Evolutionary conservation across 106 monocot species (phyloP).

Genomic region (Phalaenopsis aphrodite): DNA sequence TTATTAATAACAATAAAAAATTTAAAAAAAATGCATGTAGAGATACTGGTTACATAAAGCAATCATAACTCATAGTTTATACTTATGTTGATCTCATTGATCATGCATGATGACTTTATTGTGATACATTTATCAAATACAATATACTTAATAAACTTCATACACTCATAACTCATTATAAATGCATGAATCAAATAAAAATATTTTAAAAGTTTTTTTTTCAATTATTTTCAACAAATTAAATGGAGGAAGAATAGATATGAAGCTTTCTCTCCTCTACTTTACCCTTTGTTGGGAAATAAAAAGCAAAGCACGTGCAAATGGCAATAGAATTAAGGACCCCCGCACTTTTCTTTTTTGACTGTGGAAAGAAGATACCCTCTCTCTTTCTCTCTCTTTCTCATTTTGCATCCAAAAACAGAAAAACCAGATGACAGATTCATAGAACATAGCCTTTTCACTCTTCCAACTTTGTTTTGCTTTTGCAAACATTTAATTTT

Average conservation of each 20-base stretch:
- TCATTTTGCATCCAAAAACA: slow-evolving; percentile 1
- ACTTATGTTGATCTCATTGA: too few species aligned
- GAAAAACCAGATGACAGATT: slow-evolving; percentile 15
- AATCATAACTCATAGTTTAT: too few species aligned
- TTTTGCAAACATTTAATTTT: slow-evolving; percentile 14
- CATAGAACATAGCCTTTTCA: slow-evolving; percentile 20
- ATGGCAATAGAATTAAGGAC: slow-evolving; percentile 17
- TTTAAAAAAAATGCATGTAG: too few species aligned
- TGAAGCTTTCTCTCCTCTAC: slow-evolving; percentile 14
- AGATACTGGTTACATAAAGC: too few species aligned
- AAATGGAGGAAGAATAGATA: background rate
- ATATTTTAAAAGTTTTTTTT: background rate
- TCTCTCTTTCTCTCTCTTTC: slow-evolving; percentile 3
- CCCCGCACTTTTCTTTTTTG: background rate
- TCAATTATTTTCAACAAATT: background rate
- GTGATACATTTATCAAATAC: background rate
- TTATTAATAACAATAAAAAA: too few species aligned
- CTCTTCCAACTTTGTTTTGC: slow-evolving; percentile 11
- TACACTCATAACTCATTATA: background rate
- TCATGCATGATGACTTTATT: too few species aligned
- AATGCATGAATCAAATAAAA: background rate
- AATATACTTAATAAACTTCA: background rate
- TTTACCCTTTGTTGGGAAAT: slow-evolving; percentile 22
- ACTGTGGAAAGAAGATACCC: slow-evolving; percentile 1
- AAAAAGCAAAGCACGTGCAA: slow-evolving; percentile 24